phyloP scores from a whole-genome alignment of 108 stramenopile species.

The Cyclostephanos tholiformis region DNA sequence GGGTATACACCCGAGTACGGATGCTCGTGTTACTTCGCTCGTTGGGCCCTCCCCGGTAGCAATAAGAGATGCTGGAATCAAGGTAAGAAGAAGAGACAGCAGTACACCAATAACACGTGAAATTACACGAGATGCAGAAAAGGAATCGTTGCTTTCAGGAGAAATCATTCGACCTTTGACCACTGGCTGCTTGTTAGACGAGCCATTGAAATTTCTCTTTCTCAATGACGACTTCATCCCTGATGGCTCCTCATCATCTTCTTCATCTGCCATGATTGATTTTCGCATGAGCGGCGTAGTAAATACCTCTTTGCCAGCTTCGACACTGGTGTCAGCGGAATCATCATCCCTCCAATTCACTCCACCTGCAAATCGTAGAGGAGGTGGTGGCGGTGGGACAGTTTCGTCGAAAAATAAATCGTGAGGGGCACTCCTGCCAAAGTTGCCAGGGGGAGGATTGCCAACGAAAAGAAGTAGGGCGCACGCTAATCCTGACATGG shows the following conservation, averaged over 20 bases:
- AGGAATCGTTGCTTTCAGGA: slow-evolving; percentile 7
- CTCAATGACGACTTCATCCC: slow-evolving; percentile 32
- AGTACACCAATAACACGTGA: slow-evolving; percentile 39
- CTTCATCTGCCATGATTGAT: slow-evolving; percentile 47
- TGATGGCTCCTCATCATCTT: slow-evolving; percentile 43
- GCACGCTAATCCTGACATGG: slow-evolving; percentile 21
- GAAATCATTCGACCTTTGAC: slow-evolving; percentile 21
- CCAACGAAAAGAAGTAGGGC: slow-evolving; percentile 36
- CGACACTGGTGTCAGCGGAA: slow-evolving; percentile 46
- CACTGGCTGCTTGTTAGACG: slow-evolving; percentile 13
- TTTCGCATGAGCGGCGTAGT: slow-evolving; percentile 50
- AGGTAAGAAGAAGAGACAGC: slow-evolving; percentile 36
- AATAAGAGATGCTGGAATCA: slow-evolving; percentile 48
- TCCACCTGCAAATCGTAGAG: slow-evolving; percentile 7
- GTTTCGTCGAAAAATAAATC: slow-evolving; percentile 37
- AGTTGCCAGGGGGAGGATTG: slow-evolving; percentile 9
- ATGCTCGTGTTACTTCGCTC: slow-evolving; percentile 43
- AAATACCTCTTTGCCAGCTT: slow-evolving; percentile 36
- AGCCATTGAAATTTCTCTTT: slow-evolving; percentile 24
- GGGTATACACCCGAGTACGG: slow-evolving; percentile 44
- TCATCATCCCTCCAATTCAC: slow-evolving; percentile 39
- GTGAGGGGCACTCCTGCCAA: slow-evolving; percentile 6
- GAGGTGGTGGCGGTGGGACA: slow-evolving; percentile 37
- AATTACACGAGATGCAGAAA: slow-evolving; percentile 25
- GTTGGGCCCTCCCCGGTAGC: slow-evolving; percentile 36